Evolutionary conservation across 768 basidiomycete species (phyloP).

Genomic region (Dentipellis fragilis): DNA sequence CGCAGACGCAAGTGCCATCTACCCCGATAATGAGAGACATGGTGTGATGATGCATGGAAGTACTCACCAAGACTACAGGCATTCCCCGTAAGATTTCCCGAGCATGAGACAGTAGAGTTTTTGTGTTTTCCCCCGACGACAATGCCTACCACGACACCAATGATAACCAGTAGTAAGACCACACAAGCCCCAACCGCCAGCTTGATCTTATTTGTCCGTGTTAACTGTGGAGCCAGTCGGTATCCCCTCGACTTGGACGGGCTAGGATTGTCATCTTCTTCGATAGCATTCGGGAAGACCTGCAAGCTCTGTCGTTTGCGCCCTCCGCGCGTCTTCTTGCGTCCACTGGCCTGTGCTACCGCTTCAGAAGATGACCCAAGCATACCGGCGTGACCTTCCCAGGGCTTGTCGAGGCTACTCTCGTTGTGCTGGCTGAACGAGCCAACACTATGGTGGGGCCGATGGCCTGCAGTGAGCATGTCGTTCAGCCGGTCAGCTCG

Average conservation of each 20-base stretch:
- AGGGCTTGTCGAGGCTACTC: background rate
- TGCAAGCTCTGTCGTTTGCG: constrained; percentile 2
- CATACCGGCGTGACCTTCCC: background rate
- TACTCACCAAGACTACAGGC: constrained; percentile 47
- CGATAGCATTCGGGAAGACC: background rate
- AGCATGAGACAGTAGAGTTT: constrained; percentile 22
- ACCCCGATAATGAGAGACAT: constrained; percentile 3
- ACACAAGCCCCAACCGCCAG: constrained; percentile 8
- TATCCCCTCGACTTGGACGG: constrained; percentile 3
- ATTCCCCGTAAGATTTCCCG: constrained; percentile 35
- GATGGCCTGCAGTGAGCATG: constrained; percentile 43
- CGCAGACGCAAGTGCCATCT: constrained; percentile 60
- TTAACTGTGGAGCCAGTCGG: constrained; percentile 1
- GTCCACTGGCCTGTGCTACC: constrained; percentile 2
- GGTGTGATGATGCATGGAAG: background rate
- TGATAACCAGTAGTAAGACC: constrained; percentile 20
- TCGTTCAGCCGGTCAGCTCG: constrained; percentile 38
- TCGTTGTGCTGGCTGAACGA: constrained; percentile 7
- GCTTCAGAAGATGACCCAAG: background rate
- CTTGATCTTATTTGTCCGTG: constrained; percentile 8
- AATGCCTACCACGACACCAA: constrained; percentile 37
- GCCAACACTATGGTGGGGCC: constrained; percentile 37
- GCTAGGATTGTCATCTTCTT: background rate
- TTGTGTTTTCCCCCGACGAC: constrained; percentile 23
- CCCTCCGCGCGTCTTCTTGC: constrained; percentile 1